A percentile compares a stretch with the other conserved stretches of the same genome.
These are phyloP conservation scores for Aspergillus homomorphus DNA, from an alignment of 495 filamentous ascomycete genomes.

Conservation along the genomic window DNA sequence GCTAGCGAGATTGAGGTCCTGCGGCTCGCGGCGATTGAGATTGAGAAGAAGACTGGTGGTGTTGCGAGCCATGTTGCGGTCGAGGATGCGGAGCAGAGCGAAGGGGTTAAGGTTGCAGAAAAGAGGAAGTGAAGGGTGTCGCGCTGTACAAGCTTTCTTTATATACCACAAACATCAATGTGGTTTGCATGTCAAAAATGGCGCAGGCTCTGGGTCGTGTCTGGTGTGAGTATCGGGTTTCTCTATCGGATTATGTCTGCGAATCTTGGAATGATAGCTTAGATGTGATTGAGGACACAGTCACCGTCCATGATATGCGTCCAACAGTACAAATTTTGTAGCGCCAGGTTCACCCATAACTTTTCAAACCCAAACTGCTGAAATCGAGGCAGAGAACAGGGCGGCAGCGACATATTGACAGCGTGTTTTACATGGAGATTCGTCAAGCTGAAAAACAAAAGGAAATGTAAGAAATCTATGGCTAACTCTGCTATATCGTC, in stretches of 20 bases:
- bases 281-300: neutral
- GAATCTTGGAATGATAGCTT: neutral
- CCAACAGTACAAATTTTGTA: neutral
- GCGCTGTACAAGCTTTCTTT: neutral
- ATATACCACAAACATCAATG: too few relatives aligned
- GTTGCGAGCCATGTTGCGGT: conserved; percentile 17
- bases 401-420: neutral
- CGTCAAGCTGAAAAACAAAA: conserved; percentile 2
- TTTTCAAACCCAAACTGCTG: neutral
- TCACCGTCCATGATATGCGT: conserved; percentile 3
- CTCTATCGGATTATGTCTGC: neutral
- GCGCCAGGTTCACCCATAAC: neutral
- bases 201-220: neutral
- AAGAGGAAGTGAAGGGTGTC: conserved; percentile 13
- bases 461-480: conserved; percentile 14
- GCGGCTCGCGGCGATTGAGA: conserved; percentile 60
- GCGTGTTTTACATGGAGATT: conserved; percentile 1
- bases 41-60: conserved; percentile 43
- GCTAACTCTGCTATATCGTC: conserved; percentile 13
- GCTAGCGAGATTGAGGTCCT: conserved; percentile 66
- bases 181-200: neutral
- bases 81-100: conserved; percentile 6
- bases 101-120: conserved; percentile 8
- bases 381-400: neutral
- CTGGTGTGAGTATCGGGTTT: neutral